Evolutionary conservation across 2,329 filamentous ascomycete species (phyloP).

Genomic region (Parastagonospora nodorum): DNA sequence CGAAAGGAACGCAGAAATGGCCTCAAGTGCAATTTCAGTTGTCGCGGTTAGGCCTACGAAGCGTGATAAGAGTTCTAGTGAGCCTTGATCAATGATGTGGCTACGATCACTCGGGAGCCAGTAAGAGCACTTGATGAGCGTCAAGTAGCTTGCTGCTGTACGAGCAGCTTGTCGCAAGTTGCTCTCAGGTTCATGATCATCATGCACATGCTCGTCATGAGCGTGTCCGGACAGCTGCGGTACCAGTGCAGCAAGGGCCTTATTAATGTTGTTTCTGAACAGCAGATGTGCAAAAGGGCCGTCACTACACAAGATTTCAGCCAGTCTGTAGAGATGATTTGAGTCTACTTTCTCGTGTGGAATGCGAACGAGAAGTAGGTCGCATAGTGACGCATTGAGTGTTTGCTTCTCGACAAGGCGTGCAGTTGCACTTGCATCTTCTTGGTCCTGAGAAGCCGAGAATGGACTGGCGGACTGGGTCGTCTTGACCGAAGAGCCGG

Average conservation of each 20-base stretch:
- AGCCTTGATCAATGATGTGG: slow-evolving; percentile 25
- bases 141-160: slow-evolving; percentile 22
- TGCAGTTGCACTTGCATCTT: neutral
- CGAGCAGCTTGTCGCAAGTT: slow-evolving; percentile 9
- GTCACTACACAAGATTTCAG: slow-evolving; percentile 29
- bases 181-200: neutral
- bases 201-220: neutral
- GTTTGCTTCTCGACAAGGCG: neutral
- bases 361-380: slow-evolving; percentile 25
- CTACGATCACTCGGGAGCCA: slow-evolving; percentile 28
- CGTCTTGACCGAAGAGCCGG: neutral
- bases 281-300: slow-evolving; percentile 14
- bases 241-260: slow-evolving; percentile 3
- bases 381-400: slow-evolving; percentile 12
- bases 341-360: slow-evolving; percentile 13
- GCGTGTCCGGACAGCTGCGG: neutral
- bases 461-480: neutral
- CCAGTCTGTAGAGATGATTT: slow-evolving; percentile 28
- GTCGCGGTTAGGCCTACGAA: slow-evolving; percentile 27
- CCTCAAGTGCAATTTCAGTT: slow-evolving; percentile 29
- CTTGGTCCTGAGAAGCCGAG: neutral
- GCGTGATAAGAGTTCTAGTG: slow-evolving; percentile 19
- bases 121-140: slow-evolving; percentile 39
- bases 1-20: slow-evolving; percentile 33
- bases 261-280: slow-evolving; percentile 15